Base-by-base conservation (phyloP, 2,329 filamentous ascomycete species). In the Colletotrichum paranaense region DNA sequence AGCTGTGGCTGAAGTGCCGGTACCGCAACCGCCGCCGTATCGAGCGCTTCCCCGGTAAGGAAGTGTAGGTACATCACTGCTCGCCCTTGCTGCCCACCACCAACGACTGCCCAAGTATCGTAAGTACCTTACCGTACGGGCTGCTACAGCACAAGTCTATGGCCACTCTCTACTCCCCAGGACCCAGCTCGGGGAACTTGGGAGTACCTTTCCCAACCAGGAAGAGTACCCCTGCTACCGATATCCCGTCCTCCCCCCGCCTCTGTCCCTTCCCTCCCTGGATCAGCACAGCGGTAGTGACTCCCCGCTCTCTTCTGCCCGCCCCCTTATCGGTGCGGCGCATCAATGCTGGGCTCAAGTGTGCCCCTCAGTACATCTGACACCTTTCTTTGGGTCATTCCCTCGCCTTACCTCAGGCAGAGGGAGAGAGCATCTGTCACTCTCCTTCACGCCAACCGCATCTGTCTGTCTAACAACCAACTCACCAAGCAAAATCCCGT, bases 361-460 rank as follows among this genome's bases (percentile, higher is more conserved):
- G 24, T 72, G 66, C 69, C 69, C 69, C 59, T 72, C 66, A 59
- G 53, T 22, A 49, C 59, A 58, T 63, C 65, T 28, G 69, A 63
- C 64, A 35, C 58, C 63, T 11, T 56, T 42, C 28, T n/a, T 60
- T 49, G 42, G 42, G 42, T 19, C 42, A 49, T 11, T 49, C 16
- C 14, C 38, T 42, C 38, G 19, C 38, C 38, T n/a, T 49, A 49
- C 42, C 42, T 49, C 8, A 49, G 42, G 42, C 19, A 49, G 42
- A 49, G 42, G 42, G 19, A 49, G 42, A 22, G 16, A 26, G 16
- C 22, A 26, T 53, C 57, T 24, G 19, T 19, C 57, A n/a, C 16
- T 22, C 9, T 55, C 52, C 9, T 12, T 55, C 4, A 14, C 52
- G 19, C 35, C 38, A 58, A 35, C 60, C 38, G 57, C 56, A 62